Evolutionary conservation across 805 yeast genomes (phyloP), one percentile per base, ranked within the genome.

Genomic region (Cyberlindnera saturnus): DNA sequence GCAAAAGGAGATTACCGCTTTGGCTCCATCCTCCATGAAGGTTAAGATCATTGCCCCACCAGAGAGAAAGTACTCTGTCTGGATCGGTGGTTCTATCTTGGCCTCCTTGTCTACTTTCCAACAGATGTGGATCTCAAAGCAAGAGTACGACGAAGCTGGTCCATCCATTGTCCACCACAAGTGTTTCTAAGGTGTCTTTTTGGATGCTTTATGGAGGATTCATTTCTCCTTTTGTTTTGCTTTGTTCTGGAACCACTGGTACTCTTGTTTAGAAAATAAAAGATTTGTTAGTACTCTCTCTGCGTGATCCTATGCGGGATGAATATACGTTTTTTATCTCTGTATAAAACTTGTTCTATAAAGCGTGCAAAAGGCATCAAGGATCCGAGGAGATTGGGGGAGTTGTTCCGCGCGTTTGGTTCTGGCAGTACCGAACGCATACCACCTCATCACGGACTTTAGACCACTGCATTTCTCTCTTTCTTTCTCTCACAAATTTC

Each of bases 41-140:
- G 96, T 93, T 67, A 93, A 93, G 86, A 90, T 93, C 69, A 86
- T 86, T 69, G 99, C 99, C 69, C 96, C 98, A 60, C 98, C 98
- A 59, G 99, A 93, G 77, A 85, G 99, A 76, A 93, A 93, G 76
- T 93, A 86, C 86, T 86, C 96, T 64, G 96, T 90, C 77, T 93
- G 99, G 99, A 93, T 93, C 58, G 99, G 99, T 82, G 99, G 99
- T 78, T 93, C 98, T 62, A 93, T 93, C 67, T 83, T 93, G 74
- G 96, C 99, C 58, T 89, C 97, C 49, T 83, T 93, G 71, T 87
- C 96, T 53, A 93, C 99, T 71, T 93, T 93, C 97, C 98, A 93
- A 82, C 98, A 93, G 78, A 91, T 93, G 98, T 93, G 99, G 99
- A 89, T 93, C 86, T 90, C 98, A 69, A 93, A 93, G 83, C 98